phyloP scores from a whole-genome alignment of 2,329 filamentous ascomycete genomes.

The Arachnomyces sp. region DNA sequence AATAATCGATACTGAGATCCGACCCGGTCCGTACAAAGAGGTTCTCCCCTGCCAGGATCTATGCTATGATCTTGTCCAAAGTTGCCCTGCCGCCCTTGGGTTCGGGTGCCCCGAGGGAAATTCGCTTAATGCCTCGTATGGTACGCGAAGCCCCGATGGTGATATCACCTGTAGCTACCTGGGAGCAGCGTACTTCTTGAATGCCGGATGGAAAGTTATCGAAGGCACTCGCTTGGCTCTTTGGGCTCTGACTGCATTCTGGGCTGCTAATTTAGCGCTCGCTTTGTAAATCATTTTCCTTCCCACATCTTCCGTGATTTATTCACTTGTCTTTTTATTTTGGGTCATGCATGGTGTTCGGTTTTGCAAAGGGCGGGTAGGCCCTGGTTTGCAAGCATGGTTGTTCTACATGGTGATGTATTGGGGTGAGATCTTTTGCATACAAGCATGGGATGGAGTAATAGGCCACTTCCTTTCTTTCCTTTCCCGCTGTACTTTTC shows the following conservation, averaged over 20 bases:
- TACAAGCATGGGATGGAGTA: no score
- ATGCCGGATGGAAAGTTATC: conserved; percentile 21
- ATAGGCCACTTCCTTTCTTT: no score
- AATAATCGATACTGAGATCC: conserved; percentile 61
- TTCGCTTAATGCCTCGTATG: conserved; percentile 46
- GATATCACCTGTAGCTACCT: conserved; percentile 53
- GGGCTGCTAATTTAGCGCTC: not conserved
- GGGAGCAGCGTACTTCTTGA: conserved; percentile 48
- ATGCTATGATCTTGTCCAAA: conserved; percentile 77
- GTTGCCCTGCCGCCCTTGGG: conserved; percentile 66
- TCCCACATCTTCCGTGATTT: no score
- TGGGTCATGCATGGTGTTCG: conserved; percentile 4
- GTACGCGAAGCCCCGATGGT: conserved; percentile 29
- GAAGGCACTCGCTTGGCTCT: conserved; percentile 4
- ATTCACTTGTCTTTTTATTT: conserved; percentile 1
- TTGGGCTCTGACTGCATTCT: conserved; percentile 7
- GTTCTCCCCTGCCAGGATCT: conserved; percentile 79
- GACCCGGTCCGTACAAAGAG: conserved; percentile 89
- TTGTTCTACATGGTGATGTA: no score
- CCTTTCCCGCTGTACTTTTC: no score
- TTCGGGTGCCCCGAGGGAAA: conserved; percentile 63
- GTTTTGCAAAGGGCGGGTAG: no score
- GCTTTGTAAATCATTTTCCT: no score
- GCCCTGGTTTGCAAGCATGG: no score
- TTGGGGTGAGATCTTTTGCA: no score